Evolutionary conservation across 345 rosid species (phyloP), one percentile per base, ranked within the genome.

Genomic region (Sonneratia alba): DNA sequence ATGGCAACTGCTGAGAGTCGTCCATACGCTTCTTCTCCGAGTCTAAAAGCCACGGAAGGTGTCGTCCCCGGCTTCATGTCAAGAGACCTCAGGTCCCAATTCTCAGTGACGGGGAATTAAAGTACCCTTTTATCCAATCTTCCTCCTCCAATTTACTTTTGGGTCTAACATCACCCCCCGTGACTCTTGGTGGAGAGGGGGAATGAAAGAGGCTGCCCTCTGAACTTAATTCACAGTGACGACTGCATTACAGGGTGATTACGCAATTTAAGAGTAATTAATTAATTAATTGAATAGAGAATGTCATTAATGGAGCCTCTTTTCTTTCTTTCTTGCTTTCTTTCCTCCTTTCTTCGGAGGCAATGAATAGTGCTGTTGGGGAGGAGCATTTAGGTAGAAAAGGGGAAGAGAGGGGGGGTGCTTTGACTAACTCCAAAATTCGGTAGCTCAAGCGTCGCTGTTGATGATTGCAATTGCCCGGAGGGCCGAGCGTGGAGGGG

Each of bases 391-490:
- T 13, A 47, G 47, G 36, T 68, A 55, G 71, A 68, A 68, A 68
- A 45, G 59, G 71, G 71, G 21, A 24, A n/a, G 56, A 45, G 10
- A 10, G 49, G 9, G 49, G 49, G 49, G 49, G 49, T 71, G 67
- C 62, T 45, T 56, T 67, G 73, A 62, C 71, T 69, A 76, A 67
- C 53, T 68, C 67, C 68, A 63, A 27, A 27, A 77, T 69, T 68
- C 34, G 86, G 87, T 82, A 59, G 87, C 72, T 86, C 81, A 48
- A 3, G 48, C 67, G 89, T 86, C 85, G 82, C 79, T 79, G 63
- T 82, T 59, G 22, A 59, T 40, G 62, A 11, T 6, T 21, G 13
- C n/a, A 59, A 59, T 22, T 7, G 27, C 21, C 22, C 36, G 32
- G 32, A 27, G 32, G 32, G 32, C 32, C 32, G 32, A 27, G 32